Evolutionary conservation across 2,329 filamentous ascomycete species (phyloP), one percentile per base, ranked within the genome.

Genomic region (Xenoacremonium recifei): DNA sequence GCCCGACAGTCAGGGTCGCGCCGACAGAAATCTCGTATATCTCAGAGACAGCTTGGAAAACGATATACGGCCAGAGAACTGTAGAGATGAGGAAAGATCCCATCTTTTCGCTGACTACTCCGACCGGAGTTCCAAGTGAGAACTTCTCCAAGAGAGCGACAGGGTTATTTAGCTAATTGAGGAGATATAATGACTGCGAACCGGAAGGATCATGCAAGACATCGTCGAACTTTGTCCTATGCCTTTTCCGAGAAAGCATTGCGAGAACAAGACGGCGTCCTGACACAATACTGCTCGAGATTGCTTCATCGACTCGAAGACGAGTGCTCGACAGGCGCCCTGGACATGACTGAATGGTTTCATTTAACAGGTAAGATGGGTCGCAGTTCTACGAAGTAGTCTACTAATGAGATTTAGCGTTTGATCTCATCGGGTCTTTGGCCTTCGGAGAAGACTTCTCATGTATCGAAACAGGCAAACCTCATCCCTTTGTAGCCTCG

Each of bases 201-300:
- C 35, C 44, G 49, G 2, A 31, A 17, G 6, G 47, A 44, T 1
- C 50, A 53, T 16, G 40, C 50, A 11, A 35, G 49, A 30, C 50
- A 53, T 23, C 42, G 50, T 5, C 46, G 50, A 4, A 36, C 51
- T 2, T 40, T 53, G 9, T 35, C 50, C 0, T 49, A 53, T 35
- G 50, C 50, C 3, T 51, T 53, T 20, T 53, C 50, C 1, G 49
- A 53, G 21, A 53, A 44, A n/a, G 50, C 49, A 3, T 46, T 53
- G 16, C 42, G 49, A 2, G 50, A 53, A 10, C 50, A 53, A 35
- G 50, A 53, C 27, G 35, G 25, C 4, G 34, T 51, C n/a, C 20
- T 53, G 13, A 39, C 43, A 3, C 39, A 48, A 18, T 53, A 51
- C 17, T 47, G 49, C 12, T 46, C 47, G 4, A 50, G 41, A 25